These are phyloP conservation scores for Knoxdaviesia proteae DNA, from an alignment of 2,329 filamentous ascomycete species.

Conservation along the genomic window DNA sequence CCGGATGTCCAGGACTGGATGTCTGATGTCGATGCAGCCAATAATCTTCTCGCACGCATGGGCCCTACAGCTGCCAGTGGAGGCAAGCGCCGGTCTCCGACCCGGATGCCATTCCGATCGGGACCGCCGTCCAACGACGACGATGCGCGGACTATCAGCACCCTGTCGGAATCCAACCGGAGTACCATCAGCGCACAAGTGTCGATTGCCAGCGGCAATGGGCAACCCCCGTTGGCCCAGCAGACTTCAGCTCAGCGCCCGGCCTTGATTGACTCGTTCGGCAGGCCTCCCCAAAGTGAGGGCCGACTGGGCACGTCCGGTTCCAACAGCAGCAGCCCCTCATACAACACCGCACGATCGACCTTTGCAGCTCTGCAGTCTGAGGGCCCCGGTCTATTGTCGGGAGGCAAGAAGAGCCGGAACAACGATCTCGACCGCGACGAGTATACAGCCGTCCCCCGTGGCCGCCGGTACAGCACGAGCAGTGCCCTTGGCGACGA, in stretches of 20 bases:
- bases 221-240: no score
- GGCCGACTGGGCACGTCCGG: constrained; percentile 16
- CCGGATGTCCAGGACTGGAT: constrained; percentile 38
- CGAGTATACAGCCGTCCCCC: no score
- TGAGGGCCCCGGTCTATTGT: constrained; percentile 28
- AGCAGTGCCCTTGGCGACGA: background rate
- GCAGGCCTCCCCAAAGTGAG: constrained; percentile 4
- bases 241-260: no score
- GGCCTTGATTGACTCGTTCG: no score
- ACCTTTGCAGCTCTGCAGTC: constrained; percentile 29
- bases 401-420: constrained; percentile 9
- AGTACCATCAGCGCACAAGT: constrained; percentile 17
- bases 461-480: background rate
- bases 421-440: background rate
- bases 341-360: constrained; percentile 31
- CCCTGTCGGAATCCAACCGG: constrained; percentile 31
- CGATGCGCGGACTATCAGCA: constrained; percentile 32
- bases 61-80: constrained; percentile 9
- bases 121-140: constrained; percentile 15
- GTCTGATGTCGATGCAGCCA: constrained; percentile 31
- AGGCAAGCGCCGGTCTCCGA: constrained; percentile 15
- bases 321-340: constrained; percentile 18
- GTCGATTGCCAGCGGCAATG: no score
- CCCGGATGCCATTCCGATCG: constrained; percentile 16
- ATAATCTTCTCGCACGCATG: constrained; percentile 27